Base-by-base conservation (phyloP, 441 rosid species). In the Aquilaria agallochum region DNA sequence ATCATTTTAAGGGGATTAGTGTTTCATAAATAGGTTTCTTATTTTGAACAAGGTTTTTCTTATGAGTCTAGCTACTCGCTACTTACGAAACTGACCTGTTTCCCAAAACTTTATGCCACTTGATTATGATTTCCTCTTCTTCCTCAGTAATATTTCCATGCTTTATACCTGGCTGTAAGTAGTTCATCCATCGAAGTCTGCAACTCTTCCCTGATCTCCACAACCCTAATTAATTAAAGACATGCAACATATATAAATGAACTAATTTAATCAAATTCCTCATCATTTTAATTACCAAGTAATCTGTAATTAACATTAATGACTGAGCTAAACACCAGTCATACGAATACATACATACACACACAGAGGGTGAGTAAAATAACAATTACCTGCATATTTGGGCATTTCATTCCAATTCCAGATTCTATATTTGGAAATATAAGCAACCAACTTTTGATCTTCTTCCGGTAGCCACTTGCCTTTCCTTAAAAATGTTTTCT, bases 181-280 rank as follows among this genome's bases (percentile, higher is more conserved):
- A 81, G 62, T 81, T 81, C 74, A 78, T 56, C 83, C 81, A 81
- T 4, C 79, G 78, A 45, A 76, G 79, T 36, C 86, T 72, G 65
- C 86, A 81, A 74, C 81, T 78, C 67, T 80, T 80, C 61, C 82
- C 82, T 2, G 76, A 56, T 50, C 82, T 81, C 13, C 30, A 63
- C 61, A 81, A 59, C 46, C 81, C 86, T 78, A 44, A 8, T 54
- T 50, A 55, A 20, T 33, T 9, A 15, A 11, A 49, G 58, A 33
- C n/a, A 20, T 20, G 27, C 27, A 20, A 20, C 27, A 20, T 20
- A 20, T 20, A 20, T 20, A 20, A 20, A 20, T 20, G 27, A 20
- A 20, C 27, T 20, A 20, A 20, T 20, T 20, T 20, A 20, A 20
- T 20, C 27, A 20, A 20, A 20, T 20, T 20, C 27, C 0, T 20